These are phyloP conservation scores for Lachancea kluyveri DNA, from an alignment of 805 yeast species.

Conservation along the genomic window DNA sequence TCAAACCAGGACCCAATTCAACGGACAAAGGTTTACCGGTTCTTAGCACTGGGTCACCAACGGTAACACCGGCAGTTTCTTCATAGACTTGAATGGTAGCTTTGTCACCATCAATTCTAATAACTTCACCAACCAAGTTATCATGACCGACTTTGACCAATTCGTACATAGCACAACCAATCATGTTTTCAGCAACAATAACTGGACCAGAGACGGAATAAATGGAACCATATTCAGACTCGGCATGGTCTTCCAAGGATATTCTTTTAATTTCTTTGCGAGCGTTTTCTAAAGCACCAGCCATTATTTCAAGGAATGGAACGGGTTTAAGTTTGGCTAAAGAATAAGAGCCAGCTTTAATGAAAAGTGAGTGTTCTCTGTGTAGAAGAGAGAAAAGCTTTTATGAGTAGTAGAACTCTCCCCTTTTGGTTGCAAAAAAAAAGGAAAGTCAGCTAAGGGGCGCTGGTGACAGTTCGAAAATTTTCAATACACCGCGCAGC, in stretches of 20 bases:
- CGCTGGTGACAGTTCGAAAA: not conserved
- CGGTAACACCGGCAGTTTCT: constrained; percentile 98
- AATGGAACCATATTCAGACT: constrained; percentile 79
- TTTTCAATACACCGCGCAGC: not conserved
- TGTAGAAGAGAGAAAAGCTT: not conserved
- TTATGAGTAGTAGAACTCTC: too few species aligned
- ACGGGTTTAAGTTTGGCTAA: too few species aligned
- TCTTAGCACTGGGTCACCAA: constrained; percentile 97
- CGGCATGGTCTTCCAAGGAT: constrained; percentile 66
- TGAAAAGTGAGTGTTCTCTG: too few species aligned
- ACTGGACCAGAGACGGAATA: constrained; percentile 98
- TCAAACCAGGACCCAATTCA: constrained; percentile 97
- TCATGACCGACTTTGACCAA: constrained; percentile 97
- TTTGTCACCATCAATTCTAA: constrained; percentile 92
- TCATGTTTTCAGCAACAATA: constrained; percentile 95
- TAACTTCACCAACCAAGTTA: constrained; percentile 95
- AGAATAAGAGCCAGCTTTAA: too few species aligned
- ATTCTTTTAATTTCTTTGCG: constrained; percentile 87
- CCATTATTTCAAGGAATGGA: constrained; percentile 48
- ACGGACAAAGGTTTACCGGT: constrained; percentile 99
- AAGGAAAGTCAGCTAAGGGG: constrained; percentile 1
- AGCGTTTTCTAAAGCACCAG: constrained; percentile 96
- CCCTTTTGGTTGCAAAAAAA: constrained; percentile 2
- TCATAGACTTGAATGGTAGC: constrained; percentile 99
- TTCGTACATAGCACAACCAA: constrained; percentile 99